Evolutionary conservation across 441 rosid species (phyloP).

Genomic region (Kokia cookei): DNA sequence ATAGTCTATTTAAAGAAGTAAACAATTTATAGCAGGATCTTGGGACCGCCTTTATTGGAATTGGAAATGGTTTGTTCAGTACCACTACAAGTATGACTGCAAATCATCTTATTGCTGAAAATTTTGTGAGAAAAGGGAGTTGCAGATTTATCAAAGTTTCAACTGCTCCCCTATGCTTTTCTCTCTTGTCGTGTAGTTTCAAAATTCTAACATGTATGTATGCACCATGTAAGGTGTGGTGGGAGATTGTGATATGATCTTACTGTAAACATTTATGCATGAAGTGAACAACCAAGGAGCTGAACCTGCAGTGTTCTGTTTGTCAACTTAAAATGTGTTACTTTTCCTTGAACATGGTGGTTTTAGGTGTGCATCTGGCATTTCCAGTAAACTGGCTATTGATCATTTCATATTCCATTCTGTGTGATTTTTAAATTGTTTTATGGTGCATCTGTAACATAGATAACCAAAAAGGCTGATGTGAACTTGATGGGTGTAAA

Average conservation of each 20-base stretch:
- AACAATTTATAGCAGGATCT: not conserved
- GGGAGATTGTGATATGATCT: not conserved
- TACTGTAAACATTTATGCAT: not conserved
- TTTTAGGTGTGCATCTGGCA: not conserved
- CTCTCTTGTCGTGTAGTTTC: not conserved
- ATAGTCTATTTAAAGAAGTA: not conserved
- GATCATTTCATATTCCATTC: not conserved
- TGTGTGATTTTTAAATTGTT: not conserved
- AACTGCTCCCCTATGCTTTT: not conserved
- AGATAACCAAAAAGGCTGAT: not conserved
- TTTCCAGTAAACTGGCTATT: not conserved
- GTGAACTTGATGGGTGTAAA: not conserved
- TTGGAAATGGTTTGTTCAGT: not conserved
- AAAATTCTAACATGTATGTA: not conserved
- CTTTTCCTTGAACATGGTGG: not conserved
- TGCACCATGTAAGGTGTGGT: not conserved
- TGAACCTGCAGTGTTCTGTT: not conserved
- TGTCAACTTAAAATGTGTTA: not conserved
- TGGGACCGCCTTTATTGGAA: not conserved
- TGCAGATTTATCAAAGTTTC: not conserved
- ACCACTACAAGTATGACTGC: not conserved
- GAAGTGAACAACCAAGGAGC: not conserved
- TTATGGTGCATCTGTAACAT: not conserved
- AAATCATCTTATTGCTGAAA: not conserved
- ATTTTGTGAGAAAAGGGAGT: not conserved